Percentiles rank a stretch among this genome's conserved stretches.
phyloP scores from a whole-genome alignment of 2,329 filamentous ascomycete genomes.

The Botrytis sinoallii region DNA sequence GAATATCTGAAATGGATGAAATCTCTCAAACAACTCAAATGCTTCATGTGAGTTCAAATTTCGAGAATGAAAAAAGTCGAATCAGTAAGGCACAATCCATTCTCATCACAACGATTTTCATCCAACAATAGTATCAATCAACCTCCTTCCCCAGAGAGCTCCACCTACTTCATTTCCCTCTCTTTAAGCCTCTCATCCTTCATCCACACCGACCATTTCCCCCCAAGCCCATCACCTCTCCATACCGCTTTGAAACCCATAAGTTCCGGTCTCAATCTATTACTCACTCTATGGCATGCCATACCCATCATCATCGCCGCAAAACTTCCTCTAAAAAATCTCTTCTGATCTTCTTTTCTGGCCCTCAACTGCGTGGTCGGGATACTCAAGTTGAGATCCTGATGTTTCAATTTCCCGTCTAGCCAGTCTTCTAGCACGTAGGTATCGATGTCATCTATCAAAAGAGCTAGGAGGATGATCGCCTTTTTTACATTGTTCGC shows the following conservation, averaged over 20 bases:
- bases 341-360: background rate
- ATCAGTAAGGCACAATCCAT: background rate
- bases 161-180: no score
- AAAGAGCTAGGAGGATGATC: background rate
- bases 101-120: background rate
- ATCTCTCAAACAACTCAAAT: background rate
- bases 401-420: background rate
- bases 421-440: background rate
- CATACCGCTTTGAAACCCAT: background rate
- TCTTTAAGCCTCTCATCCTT: background rate
- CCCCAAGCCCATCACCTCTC: background rate
- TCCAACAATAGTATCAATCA: background rate
- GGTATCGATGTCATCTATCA: background rate
- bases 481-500: background rate
- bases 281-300: background rate
- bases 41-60: background rate
- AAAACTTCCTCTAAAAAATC: background rate
- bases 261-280: background rate
- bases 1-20: background rate
- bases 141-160: background rate
- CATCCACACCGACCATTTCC: background rate
- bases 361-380: background rate
- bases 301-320: background rate
- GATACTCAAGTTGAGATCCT: background rate
- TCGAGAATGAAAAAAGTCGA: no score